Base-by-base conservation (phyloP, 31 red algal genomes). In the Endocladia muricata region DNA sequence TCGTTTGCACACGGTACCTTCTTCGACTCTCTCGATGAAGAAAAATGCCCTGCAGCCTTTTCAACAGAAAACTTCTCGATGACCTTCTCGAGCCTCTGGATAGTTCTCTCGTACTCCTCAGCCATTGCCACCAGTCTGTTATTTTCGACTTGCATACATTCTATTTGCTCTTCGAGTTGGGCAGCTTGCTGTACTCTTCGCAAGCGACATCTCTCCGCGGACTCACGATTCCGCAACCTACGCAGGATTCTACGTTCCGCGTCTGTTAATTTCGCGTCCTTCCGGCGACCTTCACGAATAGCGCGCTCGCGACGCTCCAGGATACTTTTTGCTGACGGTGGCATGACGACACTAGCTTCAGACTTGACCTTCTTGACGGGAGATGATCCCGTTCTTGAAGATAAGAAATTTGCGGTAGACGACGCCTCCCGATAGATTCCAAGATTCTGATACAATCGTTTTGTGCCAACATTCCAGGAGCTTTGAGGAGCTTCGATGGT, bases 181-280 rank as follows among this genome's bases (percentile, higher is more conserved):
- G 48, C 47, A 11, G 82, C 82, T 36, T 86, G 72, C 25, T 77
- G 72, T 61, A 90, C 33, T 5, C 70, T 32, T 21, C 86, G 77
- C 21, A 79, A 60, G 15, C 75, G 75, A 55, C 86, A 90, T 49
- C 86, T 65, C 61, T 90, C 86, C 3, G 86, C 86, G n/a, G 68
- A 75, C 52, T 90, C 86, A 25, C 86, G 34, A 60, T 90, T 90
- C 21, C 86, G 76, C n/a, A 90, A 74, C 26, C 86, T 17, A 3
- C 86, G 77, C 38, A 90, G 55, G 41, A 90, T 81, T 40, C 86
- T 52, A 9, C 86, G 77, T 55, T 90, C 86, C 59, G 70, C 37
- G 44, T 90, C 86, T 3, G 66, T 82, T 36, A 90, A 51, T 35
- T 74, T 90, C 4, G 86, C 82, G 41, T 86, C 82, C 38, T 86